A percentile compares a stretch with the other conserved stretches of the same genome.
phyloP scores from a whole-genome alignment of 257 asterid species.

The Salvia hispanica region DNA sequence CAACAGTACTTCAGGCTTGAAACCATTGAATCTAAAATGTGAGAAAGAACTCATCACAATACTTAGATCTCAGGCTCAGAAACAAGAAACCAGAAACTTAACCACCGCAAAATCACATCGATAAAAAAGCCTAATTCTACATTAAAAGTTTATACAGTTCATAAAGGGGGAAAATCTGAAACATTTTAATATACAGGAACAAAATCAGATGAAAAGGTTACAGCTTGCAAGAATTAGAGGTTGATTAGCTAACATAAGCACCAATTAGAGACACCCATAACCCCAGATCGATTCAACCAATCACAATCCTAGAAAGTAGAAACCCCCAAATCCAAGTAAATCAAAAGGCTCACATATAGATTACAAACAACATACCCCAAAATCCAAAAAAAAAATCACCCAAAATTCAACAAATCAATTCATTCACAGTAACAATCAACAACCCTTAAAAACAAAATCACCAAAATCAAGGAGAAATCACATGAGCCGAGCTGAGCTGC shows the following conservation, averaged over 20 bases:
- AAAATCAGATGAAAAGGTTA: background rate
- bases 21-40: background rate
- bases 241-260: background rate
- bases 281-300: background rate
- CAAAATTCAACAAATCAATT: background rate
- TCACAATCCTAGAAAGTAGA: background rate
- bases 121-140: background rate
- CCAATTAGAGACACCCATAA: background rate
- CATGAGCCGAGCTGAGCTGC: background rate
- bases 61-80: conserved; percentile 24
- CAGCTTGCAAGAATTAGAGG: conserved; percentile 11
- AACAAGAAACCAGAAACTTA: background rate
- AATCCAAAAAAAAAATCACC: background rate
- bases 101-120: background rate
- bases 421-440: background rate
- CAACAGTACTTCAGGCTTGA: background rate
- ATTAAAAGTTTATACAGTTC: background rate
- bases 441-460: background rate
- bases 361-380: background rate
- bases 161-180: background rate
- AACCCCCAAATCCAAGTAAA: background rate
- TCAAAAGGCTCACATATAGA: background rate
- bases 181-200: background rate
- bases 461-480: background rate
- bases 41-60: too few relatives aligned